phyloP scores from a whole-genome alignment of 805 yeast genomes.

The Candida ipomoeae region DNA sequence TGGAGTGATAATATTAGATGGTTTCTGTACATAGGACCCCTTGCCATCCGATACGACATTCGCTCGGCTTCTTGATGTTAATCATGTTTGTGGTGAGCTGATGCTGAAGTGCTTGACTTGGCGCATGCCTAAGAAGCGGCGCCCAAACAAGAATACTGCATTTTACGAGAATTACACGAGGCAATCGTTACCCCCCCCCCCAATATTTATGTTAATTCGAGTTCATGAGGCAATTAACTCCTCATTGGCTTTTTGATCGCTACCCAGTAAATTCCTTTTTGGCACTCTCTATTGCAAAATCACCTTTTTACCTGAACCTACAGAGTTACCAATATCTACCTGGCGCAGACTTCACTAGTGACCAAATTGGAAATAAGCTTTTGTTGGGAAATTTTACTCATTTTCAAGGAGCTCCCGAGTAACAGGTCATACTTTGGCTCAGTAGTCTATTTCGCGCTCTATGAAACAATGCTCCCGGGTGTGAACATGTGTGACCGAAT shows the following conservation, averaged over 20 bases:
- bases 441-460: too few species aligned
- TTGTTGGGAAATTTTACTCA: too few species aligned
- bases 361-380: too few species aligned
- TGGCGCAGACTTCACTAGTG: too few species aligned
- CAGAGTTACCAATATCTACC: too few species aligned
- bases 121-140: too few species aligned
- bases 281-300: background rate
- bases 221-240: background rate
- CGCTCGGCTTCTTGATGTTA: background rate
- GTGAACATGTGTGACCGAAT: too few species aligned
- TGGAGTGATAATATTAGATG: background rate
- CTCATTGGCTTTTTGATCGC: background rate
- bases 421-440: too few species aligned
- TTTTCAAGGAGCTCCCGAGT: too few species aligned
- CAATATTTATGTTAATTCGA: background rate
- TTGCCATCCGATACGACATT: background rate
- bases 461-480: too few species aligned
- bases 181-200: too few species aligned
- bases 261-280: background rate
- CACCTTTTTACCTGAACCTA: too few species aligned
- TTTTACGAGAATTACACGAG: background rate
- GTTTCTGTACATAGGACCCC: constrained; percentile 3
- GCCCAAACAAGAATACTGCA: background rate
- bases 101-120: background rate
- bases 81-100: background rate